phyloP scores from a whole-genome alignment of 2,329 filamentous ascomycete species.

The Madurella mycetomatis region DNA sequence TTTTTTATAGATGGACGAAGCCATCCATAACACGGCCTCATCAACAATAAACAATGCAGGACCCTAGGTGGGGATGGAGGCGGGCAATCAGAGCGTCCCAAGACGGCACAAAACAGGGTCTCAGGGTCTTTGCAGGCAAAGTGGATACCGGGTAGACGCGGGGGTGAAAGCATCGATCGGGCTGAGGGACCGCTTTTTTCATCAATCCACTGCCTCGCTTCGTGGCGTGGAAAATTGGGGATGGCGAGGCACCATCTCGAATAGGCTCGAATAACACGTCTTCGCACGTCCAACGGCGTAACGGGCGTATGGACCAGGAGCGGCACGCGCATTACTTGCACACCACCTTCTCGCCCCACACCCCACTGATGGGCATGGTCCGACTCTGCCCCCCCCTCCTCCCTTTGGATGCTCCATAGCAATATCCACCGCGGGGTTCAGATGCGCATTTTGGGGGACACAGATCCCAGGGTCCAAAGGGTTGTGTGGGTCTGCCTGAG shows the following conservation, averaged over 20 bases:
- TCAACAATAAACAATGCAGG: conserved; percentile 2
- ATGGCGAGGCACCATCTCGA: background rate
- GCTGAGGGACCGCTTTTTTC: background rate
- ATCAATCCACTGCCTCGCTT: background rate
- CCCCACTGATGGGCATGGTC: background rate
- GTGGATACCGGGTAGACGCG: conserved; percentile 8
- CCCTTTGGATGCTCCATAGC: background rate
- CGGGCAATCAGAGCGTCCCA: conserved; percentile 6
- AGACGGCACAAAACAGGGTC: conserved; percentile 13
- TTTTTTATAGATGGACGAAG: conserved; percentile 11
- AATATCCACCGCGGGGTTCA: conserved; percentile 9
- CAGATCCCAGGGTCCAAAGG: background rate
- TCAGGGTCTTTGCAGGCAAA: conserved; percentile 5
- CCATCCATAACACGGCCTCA: conserved; percentile 2
- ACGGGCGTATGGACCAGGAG: background rate
- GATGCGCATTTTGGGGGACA: background rate
- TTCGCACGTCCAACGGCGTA: too few species aligned
- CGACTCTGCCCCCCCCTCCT: conserved; percentile 1
- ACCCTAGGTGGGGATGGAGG: conserved; percentile 1
- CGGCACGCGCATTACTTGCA: background rate
- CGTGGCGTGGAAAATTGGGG: background rate
- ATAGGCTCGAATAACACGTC: background rate
- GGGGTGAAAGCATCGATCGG: conserved; percentile 1
- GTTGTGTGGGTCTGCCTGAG: background rate
- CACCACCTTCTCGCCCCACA: conserved; percentile 5